Evolutionary conservation across 441 rosid genomes (phyloP).

Genomic region (Corymbia citriodora): DNA sequence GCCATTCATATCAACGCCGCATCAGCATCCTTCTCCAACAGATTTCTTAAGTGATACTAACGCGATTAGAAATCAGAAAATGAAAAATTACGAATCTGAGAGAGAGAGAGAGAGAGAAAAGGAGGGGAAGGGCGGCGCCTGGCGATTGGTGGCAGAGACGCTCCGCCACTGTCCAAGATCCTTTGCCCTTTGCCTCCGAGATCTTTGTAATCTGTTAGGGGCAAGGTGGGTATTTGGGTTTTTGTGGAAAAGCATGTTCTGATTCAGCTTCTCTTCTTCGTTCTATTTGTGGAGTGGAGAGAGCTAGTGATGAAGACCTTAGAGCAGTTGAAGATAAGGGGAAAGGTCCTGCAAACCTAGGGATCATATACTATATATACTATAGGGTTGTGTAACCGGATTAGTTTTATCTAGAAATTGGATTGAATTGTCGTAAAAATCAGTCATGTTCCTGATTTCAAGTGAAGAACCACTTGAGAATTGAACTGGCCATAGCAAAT

Average conservation of each 20-base stretch:
- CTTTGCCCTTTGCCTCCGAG: neutral
- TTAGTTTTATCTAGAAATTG: neutral
- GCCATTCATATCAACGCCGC: neutral
- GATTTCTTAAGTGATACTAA: neutral
- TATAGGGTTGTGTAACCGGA: neutral
- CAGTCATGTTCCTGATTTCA: fast-evolving
- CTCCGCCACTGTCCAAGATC: neutral
- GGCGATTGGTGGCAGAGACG: neutral
- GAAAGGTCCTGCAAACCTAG: neutral
- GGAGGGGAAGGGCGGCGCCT: neutral
- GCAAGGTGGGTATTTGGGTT: neutral
- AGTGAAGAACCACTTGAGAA: neutral
- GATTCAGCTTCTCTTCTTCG: neutral
- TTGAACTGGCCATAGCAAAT: too few relatives aligned
- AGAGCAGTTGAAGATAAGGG: neutral
- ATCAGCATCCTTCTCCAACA: neutral
- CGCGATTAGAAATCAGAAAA: neutral
- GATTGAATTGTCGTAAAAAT: neutral
- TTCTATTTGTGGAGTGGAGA: neutral
- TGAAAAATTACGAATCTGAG: neutral
- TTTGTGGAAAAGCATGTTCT: neutral
- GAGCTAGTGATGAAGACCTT: neutral
- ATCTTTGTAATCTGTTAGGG: neutral
- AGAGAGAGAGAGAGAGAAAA: neutral
- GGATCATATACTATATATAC: neutral